Evolutionary conservation across 176 grass and related monocot species (phyloP).

Genomic region (Triticum dicoccoides): DNA sequence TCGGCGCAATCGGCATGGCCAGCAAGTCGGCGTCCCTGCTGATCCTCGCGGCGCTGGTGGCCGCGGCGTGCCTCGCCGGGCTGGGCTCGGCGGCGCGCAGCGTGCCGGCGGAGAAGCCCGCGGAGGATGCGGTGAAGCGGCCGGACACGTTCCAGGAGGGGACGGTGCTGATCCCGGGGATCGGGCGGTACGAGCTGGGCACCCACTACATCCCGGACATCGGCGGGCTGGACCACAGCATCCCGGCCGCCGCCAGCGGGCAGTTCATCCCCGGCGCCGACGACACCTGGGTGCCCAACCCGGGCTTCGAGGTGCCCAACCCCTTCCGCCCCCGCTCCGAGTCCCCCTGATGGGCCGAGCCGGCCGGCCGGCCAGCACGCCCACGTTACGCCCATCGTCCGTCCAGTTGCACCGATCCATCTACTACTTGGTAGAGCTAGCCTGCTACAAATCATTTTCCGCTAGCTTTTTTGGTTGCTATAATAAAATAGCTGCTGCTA

Average conservation of each 20-base stretch:
- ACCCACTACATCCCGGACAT: conserved; percentile 42
- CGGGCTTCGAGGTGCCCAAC: conserved; percentile 83
- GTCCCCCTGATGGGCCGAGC: conserved; percentile 18
- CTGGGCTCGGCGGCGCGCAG: conserved; percentile 40
- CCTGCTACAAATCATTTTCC: not conserved
- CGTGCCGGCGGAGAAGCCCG: conserved; percentile 10
- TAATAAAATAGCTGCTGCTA: not conserved
- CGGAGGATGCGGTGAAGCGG: conserved; percentile 20
- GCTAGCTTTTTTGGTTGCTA: not conserved
- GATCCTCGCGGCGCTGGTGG: conserved; percentile 34
- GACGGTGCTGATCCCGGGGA: conserved; percentile 55
- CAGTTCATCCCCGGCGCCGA: conserved; percentile 70
- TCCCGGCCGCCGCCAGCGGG: conserved; percentile 50
- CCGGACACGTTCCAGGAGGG: conserved; percentile 51
- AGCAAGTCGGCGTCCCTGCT: not conserved
- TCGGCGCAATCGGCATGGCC: not conserved
- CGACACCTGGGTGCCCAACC: conserved; percentile 87
- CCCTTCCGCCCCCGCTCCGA: conserved; percentile 49
- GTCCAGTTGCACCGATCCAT: not conserved
- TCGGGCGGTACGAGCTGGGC: conserved; percentile 50
- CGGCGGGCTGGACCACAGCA: conserved; percentile 65
- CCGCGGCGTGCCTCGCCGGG: conserved; percentile 32
- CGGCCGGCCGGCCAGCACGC: not conserved
- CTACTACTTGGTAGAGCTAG: not conserved
- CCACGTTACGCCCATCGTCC: not conserved